These are phyloP conservation scores for Aureobasidium sp. DNA, from an alignment of 2,329 filamentous ascomycete species.

Conservation along the genomic window DNA sequence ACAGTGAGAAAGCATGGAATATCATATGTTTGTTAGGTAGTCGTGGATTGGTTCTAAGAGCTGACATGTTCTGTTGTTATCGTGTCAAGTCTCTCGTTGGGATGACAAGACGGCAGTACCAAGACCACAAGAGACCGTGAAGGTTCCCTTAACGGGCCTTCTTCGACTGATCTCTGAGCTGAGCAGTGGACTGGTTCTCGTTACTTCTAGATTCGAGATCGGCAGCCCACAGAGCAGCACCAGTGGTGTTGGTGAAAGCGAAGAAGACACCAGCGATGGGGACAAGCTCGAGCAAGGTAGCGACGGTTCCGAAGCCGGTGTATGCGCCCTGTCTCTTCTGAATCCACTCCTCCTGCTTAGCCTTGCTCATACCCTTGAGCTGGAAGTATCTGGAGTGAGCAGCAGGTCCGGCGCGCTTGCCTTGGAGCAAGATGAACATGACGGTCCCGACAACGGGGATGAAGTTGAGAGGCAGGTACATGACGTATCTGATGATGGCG, in stretches of 20 bases:
- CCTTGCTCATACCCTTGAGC: slow-evolving; percentile 69
- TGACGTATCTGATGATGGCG: slow-evolving; percentile 65
- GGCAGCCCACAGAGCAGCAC: slow-evolving; percentile 88
- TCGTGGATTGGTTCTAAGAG: background rate
- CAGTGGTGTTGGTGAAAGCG: slow-evolving; percentile 84
- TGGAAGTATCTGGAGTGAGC: slow-evolving; percentile 70
- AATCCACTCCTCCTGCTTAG: slow-evolving; percentile 60
- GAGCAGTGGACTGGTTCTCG: slow-evolving; percentile 21
- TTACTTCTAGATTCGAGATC: slow-evolving; percentile 32
- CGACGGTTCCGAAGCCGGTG: slow-evolving; percentile 65
- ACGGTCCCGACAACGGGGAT: slow-evolving; percentile 81
- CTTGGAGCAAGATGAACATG: slow-evolving; percentile 69
- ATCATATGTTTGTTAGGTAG: background rate
- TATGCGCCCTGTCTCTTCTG: slow-evolving; percentile 65
- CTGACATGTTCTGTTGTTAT: background rate
- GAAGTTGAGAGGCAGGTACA: slow-evolving; percentile 88
- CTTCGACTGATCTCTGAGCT: slow-evolving; percentile 24
- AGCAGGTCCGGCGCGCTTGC: slow-evolving; percentile 42
- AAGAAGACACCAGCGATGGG: slow-evolving; percentile 78
- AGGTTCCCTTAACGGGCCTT: background rate
- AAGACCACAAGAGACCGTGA: background rate
- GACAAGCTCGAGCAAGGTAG: slow-evolving; percentile 75
- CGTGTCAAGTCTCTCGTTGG: background rate
- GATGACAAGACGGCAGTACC: too few relatives aligned
- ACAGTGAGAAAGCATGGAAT: background rate